These are phyloP conservation scores for Podaxis sp. DNA, from an alignment of 768 basidiomycete species.

Conservation along the genomic window DNA sequence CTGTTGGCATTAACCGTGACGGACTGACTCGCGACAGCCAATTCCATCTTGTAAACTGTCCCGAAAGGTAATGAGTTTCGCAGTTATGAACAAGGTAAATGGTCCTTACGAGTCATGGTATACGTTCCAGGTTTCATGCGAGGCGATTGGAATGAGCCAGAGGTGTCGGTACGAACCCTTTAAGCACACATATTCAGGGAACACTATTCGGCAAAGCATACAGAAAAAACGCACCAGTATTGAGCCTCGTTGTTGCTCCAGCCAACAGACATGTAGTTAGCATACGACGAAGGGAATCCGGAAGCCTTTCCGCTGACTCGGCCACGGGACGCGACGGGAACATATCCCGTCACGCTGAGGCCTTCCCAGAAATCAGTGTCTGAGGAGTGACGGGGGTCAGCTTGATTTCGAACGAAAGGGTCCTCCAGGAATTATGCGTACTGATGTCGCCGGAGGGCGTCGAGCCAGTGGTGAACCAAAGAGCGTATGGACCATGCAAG, in stretches of 20 bases:
- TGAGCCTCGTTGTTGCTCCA: constrained; percentile 31
- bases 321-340: constrained; percentile 27
- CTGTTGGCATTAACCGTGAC: constrained; percentile 29
- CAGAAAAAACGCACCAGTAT: constrained; percentile 28
- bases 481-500: constrained; percentile 37
- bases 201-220: not conserved
- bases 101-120: constrained; percentile 36
- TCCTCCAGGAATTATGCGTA: constrained; percentile 15
- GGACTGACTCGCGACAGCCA: constrained; percentile 27
- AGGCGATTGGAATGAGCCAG: constrained; percentile 34
- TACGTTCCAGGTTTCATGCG: constrained; percentile 47
- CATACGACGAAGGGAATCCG: constrained; percentile 25
- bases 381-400: constrained; percentile 2
- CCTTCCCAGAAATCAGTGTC: constrained; percentile 32
- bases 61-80: not conserved
- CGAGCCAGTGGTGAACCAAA: constrained; percentile 37
- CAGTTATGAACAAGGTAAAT: not conserved
- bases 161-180: constrained; percentile 31
- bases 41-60: constrained; percentile 37
- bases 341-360: constrained; percentile 24
- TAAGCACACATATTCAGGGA: not conserved
- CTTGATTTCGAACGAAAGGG: not conserved
- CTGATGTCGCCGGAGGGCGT: constrained; percentile 29
- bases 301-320: constrained; percentile 30
- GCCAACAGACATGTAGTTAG: constrained; percentile 24